Conservation (phyloP, 257 asterid species). For the Przewalskia tangutica region DNA sequence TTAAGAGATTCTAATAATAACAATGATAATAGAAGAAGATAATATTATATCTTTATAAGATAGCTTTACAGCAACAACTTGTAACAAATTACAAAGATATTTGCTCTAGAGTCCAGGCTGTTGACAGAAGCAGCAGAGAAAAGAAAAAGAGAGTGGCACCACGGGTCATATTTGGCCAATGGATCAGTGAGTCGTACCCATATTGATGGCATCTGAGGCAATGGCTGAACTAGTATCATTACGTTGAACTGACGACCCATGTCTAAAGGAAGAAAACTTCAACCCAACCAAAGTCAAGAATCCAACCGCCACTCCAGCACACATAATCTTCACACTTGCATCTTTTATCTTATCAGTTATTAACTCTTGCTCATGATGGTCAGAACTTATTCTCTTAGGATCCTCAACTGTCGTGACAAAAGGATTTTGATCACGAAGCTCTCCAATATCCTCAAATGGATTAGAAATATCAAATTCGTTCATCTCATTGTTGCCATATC, state of each 20-base stretch:
- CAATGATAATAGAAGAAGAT: neutral
- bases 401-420: slow-evolving; percentile 14
- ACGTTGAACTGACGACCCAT: slow-evolving; percentile 23
- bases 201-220: slow-evolving; percentile 59
- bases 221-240: slow-evolving; percentile 34
- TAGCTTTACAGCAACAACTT: neutral
- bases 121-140: neutral
- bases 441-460: slow-evolving; percentile 22
- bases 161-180: neutral
- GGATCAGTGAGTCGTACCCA: slow-evolving; percentile 50
- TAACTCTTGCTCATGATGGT: slow-evolving; percentile 44
- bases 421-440: slow-evolving; percentile 25
- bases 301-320: slow-evolving; percentile 86
- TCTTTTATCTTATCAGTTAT: slow-evolving; percentile 60
- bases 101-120: neutral
- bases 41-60: neutral
- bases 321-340: slow-evolving; percentile 62
- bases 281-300: slow-evolving; percentile 61
- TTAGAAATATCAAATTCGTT: neutral
- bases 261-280: slow-evolving; percentile 46
- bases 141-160: neutral
- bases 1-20: neutral
- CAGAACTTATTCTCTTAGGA: slow-evolving; percentile 24
- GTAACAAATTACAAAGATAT: neutral
- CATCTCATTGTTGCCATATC: slow-evolving; percentile 14